Evolutionary conservation across 1,284 basidiomycete species (phyloP), one percentile per base, ranked within the genome.

Genomic region (Microbotryum saponariae): DNA sequence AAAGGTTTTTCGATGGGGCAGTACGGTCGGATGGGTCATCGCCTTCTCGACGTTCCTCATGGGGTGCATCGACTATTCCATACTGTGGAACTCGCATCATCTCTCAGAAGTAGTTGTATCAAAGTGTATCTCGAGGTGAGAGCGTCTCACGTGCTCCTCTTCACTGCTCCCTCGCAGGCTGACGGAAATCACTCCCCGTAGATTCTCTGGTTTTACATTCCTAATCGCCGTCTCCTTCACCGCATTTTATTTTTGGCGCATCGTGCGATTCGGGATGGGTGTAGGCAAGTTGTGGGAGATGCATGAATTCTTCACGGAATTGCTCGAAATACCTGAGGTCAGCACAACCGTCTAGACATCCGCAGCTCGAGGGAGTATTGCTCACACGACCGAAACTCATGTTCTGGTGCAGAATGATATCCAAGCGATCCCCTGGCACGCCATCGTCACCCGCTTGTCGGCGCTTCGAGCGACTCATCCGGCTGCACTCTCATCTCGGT

Each of bases 21-120:
- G 91, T 71, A 98, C 94, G 64, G 85, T 94, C 48, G 92, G 92
- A 60, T 99, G 98, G 75, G 94, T 97, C 51, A 94, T 97, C 71
- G 83, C 83, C 25, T 99, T 99, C 77, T 93, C 94, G 9, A 94
- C 92, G 6, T 98, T 99, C 75, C 79, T 99, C 16, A 77, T 94
- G 9, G 90, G 92, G 37, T 99, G 94, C 75, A 83, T 99, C 70
- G 91, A 99, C 76, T 97, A 97, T 74, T 82, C 82, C 33, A 83
- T 92, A 68, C 82, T 73, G 63, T 70, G 65, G 69, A 71, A 71
- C 71, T 73, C 74, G 71, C 70, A 81, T 51, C 81, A 80, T 63
- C 80, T 97, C 33, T 83, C 85, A 6, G 86, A 94, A 61, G 85
- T 90, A 18, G 80, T 97, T 27, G 83, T 96, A 12, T 78, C 81